Evolutionary conservation across 1,284 basidiomycete genomes (phyloP), one percentile per base, ranked within the genome.

Genomic region (Cryptococcus sp.): DNA sequence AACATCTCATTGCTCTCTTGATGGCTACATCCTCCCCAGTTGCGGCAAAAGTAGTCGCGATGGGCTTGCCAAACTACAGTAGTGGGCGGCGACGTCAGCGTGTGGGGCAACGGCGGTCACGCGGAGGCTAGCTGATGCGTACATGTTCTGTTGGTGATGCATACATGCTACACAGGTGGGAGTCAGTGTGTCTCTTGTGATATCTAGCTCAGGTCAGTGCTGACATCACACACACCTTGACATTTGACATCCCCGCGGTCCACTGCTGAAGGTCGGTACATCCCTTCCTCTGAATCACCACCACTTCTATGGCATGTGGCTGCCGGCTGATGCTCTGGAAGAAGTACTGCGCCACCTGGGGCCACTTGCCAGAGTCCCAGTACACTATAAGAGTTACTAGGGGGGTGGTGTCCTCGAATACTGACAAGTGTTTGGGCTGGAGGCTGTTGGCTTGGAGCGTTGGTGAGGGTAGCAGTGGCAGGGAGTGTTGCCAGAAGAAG

Each of bases 1-100:
- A 42, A 23, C 50, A 59, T 46, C n/a, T 39, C 36, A 24, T 46
- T 46, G 11, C 39, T 16, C 50, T 58, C 50, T 28, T 43, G 37
- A 7, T 50, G 23, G 2, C 56, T 47, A 39, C 60, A 61, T 18
- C 56, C 60, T 45, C 56, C 53, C 53, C 54, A 61, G 28, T 52
- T 54, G 20, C 52, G 40, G 45, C 60, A 61, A 16, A 61, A 49
- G 42, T 58, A 58, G 20, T 61, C 53, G 7, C 48, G 42, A 44
- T 61, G 60, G 12, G 28, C 23, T 28, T 48, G 28, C 60, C 60
- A 61, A 53, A 61, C 60, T 61, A 50, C 18, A 16, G n/a, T 28
- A 23, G 35, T 13, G 21, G 3, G 18, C 20, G 28, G 24, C 16
- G n/a, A n/a, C n/a, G 33, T 53, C 43, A 53, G 43, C 44, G 16